phyloP scores from a whole-genome alignment of 2,329 filamentous ascomycete genomes.

The Colletotrichum sp. region DNA sequence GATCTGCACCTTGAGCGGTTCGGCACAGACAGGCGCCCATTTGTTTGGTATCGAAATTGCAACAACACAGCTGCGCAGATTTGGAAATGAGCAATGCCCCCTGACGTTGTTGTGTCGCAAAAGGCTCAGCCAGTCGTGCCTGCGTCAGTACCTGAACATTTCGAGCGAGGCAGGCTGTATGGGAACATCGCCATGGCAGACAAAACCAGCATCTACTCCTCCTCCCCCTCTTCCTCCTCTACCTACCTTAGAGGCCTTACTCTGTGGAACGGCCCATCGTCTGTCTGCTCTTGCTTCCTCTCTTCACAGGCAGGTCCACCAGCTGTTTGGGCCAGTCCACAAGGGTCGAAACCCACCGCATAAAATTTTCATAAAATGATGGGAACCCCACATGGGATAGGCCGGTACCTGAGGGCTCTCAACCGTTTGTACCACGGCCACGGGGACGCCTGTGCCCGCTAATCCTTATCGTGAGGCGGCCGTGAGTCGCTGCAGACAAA shows the following conservation, averaged over 20 bases:
- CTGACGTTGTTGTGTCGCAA: background rate
- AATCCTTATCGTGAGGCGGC: background rate
- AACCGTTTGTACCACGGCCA: slow-evolving; percentile 9
- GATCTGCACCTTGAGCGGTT: background rate
- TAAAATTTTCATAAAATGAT: slow-evolving; percentile 17
- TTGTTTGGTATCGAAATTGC: background rate
- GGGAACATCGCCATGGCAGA: background rate
- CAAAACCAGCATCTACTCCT: background rate
- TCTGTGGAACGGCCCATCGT: background rate
- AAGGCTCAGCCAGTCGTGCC: background rate
- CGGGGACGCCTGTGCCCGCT: background rate
- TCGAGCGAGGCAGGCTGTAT: background rate
- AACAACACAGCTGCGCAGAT: background rate
- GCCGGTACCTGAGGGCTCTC: slow-evolving; percentile 9
- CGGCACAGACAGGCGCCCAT: background rate
- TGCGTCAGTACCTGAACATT: background rate
- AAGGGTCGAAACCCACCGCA: background rate
- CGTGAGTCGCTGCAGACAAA: background rate
- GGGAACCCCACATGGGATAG: background rate
- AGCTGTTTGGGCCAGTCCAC: background rate
- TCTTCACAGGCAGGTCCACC: background rate
- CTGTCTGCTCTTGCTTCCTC: background rate
- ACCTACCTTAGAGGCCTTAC: background rate
- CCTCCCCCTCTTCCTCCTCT: background rate
- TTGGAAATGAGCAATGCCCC: slow-evolving; percentile 5